Base-by-base conservation (phyloP, 176 grass and related monocot genomes). In the Eremochloa ophiuroides region DNA sequence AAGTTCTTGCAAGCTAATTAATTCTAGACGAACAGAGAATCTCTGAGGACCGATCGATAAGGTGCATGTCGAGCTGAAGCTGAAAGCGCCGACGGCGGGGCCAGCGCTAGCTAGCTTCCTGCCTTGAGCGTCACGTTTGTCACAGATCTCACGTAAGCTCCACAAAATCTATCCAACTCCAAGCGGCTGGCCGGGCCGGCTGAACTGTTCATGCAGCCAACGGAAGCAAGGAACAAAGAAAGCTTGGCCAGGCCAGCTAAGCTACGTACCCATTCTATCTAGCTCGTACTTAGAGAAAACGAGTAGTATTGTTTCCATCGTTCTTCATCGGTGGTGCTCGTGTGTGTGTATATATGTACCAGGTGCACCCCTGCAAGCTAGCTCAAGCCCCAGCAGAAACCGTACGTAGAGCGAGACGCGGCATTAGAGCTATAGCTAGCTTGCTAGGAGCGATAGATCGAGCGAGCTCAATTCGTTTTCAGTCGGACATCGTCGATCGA, bases 141-240 rank as follows among this genome's bases (percentile, higher is more conserved):
- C 71, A 90, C 72, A 31, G 23, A 15, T 66, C 46, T 72, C 20
- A 82, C 82, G 87, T 59, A 79, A 85, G 51, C 29, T 16, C 46
- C 37, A 44, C 67, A 50, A 6, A 10, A 12, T 1, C n/a, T n/a
- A n/a, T n/a, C 4, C 11, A 16, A 29, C 20, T 10, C 69, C 43
- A 79, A 60, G n/a, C 62, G 29, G 29, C 62, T 13, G 39, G 39
- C 39, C 10, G 25, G 58, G n/a, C 58, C 3, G 40, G 41, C 13
- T n/a, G 69, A 14, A 16, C 42, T 51, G 71, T 86, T 56, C 73
- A 69, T 67, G 71, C 76, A 71, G 42, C 71, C 46, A 42, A 12
- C 31, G 64, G 82, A 95, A 92, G 93, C 75, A 96, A 96, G 84
- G 93, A 87, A 96, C 90, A 90, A 88, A 90, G n/a, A n/a, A n/a